These are phyloP conservation scores for Linaria vulgaris DNA, from an alignment of 257 asterid species.

Conservation along the genomic window DNA sequence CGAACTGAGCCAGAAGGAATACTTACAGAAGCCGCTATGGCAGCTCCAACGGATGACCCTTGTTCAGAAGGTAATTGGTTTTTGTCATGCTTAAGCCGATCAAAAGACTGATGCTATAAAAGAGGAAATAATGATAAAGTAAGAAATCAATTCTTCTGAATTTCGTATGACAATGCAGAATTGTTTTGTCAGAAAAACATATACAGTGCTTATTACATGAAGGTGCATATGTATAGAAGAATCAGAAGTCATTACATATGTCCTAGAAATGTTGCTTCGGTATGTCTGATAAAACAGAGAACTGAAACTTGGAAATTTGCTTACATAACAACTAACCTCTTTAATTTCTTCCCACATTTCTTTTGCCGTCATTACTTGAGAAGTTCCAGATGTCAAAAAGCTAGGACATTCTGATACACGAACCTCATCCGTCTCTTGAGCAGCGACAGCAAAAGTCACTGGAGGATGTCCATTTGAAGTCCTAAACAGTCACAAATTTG, in stretches of 20 bases:
- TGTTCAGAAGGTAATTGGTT: conserved; percentile 55
- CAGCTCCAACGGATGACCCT: conserved; percentile 80
- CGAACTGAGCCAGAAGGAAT: conserved; percentile 54
- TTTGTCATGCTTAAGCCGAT: conserved; percentile 40
- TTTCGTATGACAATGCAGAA: no score
- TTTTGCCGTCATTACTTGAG: conserved; percentile 55
- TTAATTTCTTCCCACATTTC: conserved; percentile 75
- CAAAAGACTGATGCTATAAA: conserved; percentile 60
- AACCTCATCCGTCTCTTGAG: conserved; percentile 64
- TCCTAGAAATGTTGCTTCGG: neutral
- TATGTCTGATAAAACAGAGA: neutral
- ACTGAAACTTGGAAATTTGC: neutral
- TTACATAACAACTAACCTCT: conserved; percentile 47
- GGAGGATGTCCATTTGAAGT: conserved; percentile 59
- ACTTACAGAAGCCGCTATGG: conserved; percentile 68
- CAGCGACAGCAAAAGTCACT: conserved; percentile 70
- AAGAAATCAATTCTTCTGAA: neutral
- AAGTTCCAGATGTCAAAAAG: conserved; percentile 61
- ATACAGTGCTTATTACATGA: no score
- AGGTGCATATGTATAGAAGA: neutral
- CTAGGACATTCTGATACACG: conserved; percentile 73
- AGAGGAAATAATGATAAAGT: conserved; percentile 1
- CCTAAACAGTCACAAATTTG: conserved; percentile 32
- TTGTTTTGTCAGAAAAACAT: no score
- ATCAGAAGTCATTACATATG: neutral